phyloP scores from a whole-genome alignment of 495 filamentous ascomycete species.

The Xylona heveae region DNA sequence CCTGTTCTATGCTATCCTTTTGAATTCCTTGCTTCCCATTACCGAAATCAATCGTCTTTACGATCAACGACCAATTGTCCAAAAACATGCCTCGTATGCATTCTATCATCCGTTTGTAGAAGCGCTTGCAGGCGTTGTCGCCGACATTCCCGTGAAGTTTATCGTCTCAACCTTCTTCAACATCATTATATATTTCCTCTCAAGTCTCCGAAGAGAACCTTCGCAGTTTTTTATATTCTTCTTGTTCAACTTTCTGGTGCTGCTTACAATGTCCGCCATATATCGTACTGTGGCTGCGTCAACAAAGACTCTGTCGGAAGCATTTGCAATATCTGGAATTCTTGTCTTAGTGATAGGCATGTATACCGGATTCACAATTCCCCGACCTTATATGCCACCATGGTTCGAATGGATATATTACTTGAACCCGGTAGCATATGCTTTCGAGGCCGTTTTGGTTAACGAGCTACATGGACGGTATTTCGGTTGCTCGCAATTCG shows the following conservation, averaged over 20 bases:
- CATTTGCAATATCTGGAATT: slow-evolving; percentile 26
- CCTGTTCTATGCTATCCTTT: slow-evolving; percentile 16
- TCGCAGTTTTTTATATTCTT: slow-evolving; percentile 42
- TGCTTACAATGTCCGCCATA: slow-evolving; percentile 32
- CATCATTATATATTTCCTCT: slow-evolving; percentile 35
- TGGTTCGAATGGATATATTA: slow-evolving; percentile 30
- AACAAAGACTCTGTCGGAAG: slow-evolving; percentile 25
- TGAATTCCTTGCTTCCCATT: slow-evolving; percentile 32
- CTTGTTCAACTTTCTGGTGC: slow-evolving; percentile 29
- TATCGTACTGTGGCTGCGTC: slow-evolving; percentile 25
- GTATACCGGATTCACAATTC: slow-evolving; percentile 26
- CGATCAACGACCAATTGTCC: slow-evolving; percentile 37
- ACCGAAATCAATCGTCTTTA: slow-evolving; percentile 41
- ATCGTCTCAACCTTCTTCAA: slow-evolving; percentile 27
- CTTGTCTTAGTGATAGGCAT: slow-evolving; percentile 24
- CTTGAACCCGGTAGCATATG: slow-evolving; percentile 24
- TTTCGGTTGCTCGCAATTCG: background rate
- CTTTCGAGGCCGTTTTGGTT: slow-evolving; percentile 21
- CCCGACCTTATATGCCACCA: slow-evolving; percentile 21
- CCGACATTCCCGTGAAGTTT: slow-evolving; percentile 36
- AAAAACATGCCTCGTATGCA: slow-evolving; percentile 43
- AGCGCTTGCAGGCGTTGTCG: slow-evolving; percentile 32
- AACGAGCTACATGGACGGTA: slow-evolving; percentile 19
- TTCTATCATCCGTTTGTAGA: slow-evolving; percentile 43
- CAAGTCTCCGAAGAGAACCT: slow-evolving; percentile 27